Evolutionary conservation across 2,329 filamentous ascomycete species (phyloP).

Genomic region (Fusarium begoniae): DNA sequence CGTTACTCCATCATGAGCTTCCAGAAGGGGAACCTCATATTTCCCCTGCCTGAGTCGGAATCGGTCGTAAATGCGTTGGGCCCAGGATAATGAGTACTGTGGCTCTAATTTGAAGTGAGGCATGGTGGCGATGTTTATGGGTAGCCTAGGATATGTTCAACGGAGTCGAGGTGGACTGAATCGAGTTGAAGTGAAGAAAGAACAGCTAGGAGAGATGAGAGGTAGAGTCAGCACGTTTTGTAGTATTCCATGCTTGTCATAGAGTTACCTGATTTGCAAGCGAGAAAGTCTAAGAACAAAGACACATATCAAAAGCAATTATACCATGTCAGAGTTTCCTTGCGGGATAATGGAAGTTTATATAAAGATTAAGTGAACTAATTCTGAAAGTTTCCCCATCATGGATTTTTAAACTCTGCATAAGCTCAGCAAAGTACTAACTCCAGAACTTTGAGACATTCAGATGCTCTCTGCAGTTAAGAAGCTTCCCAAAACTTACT

Average conservation of each 20-base stretch:
- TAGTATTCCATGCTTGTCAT: too few species aligned
- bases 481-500: too few species aligned
- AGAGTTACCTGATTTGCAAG: background rate
- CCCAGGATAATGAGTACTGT: background rate
- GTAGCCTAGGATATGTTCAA: background rate
- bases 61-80: background rate
- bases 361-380: too few species aligned
- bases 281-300: background rate
- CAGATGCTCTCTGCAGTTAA: too few species aligned
- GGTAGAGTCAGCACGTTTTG: too few species aligned
- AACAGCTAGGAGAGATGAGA: background rate
- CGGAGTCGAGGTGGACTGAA: too few species aligned
- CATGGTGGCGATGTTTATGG: background rate
- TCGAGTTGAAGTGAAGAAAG: fast-evolving
- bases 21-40: background rate
- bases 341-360: fast-evolving
- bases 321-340: background rate
- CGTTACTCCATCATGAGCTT: fast-evolving
- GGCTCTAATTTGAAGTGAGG: background rate
- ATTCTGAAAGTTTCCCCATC: fast-evolving
- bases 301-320: fast-evolving
- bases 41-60: background rate
- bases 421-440: background rate
- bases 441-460: too few species aligned
- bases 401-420: background rate